Evolutionary conservation across 148 eudicot genomes (phyloP), one percentile per base, ranked within the genome.

Genomic region (Cornus controversa): DNA sequence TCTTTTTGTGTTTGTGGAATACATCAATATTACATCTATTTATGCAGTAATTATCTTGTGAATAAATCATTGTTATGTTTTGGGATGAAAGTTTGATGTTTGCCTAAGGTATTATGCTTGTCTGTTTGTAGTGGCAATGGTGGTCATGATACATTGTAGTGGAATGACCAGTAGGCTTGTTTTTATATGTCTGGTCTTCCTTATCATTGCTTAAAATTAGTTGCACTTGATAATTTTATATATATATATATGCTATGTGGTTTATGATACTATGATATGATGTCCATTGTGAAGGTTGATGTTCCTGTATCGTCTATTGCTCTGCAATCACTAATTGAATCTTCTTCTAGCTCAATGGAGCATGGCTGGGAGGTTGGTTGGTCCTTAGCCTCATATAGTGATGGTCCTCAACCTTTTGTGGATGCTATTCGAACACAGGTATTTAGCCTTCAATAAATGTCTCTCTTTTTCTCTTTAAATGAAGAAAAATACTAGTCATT

Each of bases 301-400:
- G 83, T 96, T 78, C 94, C 97, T 66, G 82, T 77, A 77, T 88
- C 92, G 77, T 85, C 97, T 65, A 69, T 74, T 75, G 94, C 98
- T 70, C 82, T 93, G 47, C 84, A 82, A 79, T 89, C 96, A 16
- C 82, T 96, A 29, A 80, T 96, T 80, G 90, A 83, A 78, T 89
- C 89, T 80, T 91, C 97, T 80, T 80, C 92, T 84, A 88, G 87
- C 80, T 88, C 94, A 75, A 27, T 78, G 66, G 97, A 89, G 60
- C 86, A 86, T 77, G 72, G 89, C 47, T 95, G 98, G 98, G 97
- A 95, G 87, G 90, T 91, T 83, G 98, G 98, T 80, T 96, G 99
- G 99, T 93, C 98, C 54, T 86, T 96, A 80, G 91, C 94, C 67
- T 87, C 91, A 27, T 85, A 82, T 50, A 79, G 40, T 78, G 80